A percentile compares a stretch with the other conserved stretches of the same genome.
Evolutionary conservation across 352 stramenopile genomes (phyloP).

Genomic region (Blastocystis sp.): DNA sequence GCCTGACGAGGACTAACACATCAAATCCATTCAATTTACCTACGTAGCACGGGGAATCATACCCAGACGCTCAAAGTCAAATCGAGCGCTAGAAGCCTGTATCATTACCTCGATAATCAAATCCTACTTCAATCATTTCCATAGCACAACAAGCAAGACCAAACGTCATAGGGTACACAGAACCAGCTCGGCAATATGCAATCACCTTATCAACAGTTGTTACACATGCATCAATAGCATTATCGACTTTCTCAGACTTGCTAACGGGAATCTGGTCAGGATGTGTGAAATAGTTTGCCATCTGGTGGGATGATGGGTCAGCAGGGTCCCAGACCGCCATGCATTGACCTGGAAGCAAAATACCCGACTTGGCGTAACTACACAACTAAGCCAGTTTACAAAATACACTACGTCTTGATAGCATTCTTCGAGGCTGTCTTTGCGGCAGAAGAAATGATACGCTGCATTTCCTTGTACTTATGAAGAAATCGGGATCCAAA

Average conservation of each 20-base stretch:
- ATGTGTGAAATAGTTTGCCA: slow-evolving; percentile 57
- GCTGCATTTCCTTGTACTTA: slow-evolving; percentile 28
- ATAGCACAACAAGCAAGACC: slow-evolving; percentile 96
- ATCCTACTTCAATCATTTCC: slow-evolving; percentile 89
- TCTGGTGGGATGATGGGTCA: slow-evolving; percentile 40
- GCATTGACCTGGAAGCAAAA: slow-evolving; percentile 7
- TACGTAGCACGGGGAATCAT: slow-evolving; percentile 89
- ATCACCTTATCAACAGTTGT: slow-evolving; percentile 54
- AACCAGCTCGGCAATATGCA: slow-evolving; percentile 70
- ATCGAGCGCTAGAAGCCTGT: slow-evolving; percentile 70
- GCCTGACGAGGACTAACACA: slow-evolving; percentile 77
- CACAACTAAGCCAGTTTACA: neutral
- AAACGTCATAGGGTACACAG: slow-evolving; percentile 98
- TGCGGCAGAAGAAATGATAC: slow-evolving; percentile 50
- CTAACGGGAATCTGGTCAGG: slow-evolving; percentile 59
- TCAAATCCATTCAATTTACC: slow-evolving; percentile 51
- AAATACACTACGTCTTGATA: neutral
- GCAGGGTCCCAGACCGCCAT: slow-evolving; percentile 35
- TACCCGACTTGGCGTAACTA: slow-evolving; percentile 46
- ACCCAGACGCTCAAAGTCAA: slow-evolving; percentile 95
- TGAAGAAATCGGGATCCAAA: neutral
- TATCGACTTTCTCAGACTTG: slow-evolving; percentile 48
- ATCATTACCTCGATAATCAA: neutral
- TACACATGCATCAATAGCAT: slow-evolving; percentile 11
- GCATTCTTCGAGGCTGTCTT: slow-evolving; percentile 47